Conservation (phyloP, 2,329 filamentous ascomycete species). For the Chaetomium sp. region DNA sequence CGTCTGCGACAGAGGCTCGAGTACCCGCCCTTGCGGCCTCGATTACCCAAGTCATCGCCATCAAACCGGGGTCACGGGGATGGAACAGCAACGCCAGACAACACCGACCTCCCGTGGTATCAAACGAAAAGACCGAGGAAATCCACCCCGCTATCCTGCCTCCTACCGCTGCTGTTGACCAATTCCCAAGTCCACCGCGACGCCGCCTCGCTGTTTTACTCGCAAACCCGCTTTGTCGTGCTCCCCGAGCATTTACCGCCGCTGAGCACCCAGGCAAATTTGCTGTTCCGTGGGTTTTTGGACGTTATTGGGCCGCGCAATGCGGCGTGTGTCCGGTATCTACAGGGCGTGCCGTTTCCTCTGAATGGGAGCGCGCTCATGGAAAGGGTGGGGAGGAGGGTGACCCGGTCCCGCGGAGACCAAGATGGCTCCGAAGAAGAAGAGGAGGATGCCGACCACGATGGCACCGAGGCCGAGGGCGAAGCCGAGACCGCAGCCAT, state of each 20-base stretch:
- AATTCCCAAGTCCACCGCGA: conserved; percentile 13
- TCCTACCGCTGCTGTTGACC: conserved; percentile 11
- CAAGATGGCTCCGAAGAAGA: no score
- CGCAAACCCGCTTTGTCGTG: conserved; percentile 9
- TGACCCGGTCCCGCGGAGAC: no score
- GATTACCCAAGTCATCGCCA: background rate
- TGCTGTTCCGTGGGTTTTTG: conserved; percentile 16
- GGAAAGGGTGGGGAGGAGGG: no score
- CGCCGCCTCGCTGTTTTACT: conserved; percentile 14
- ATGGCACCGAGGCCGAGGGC: no score
- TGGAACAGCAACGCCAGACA: background rate
- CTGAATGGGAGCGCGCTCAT: background rate
- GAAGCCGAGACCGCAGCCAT: no score
- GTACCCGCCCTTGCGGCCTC: background rate
- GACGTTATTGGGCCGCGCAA: conserved; percentile 14
- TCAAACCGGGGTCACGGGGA: background rate
- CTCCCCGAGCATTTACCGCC: conserved; percentile 1
- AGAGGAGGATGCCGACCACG: no score
- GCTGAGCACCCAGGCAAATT: conserved; percentile 12
- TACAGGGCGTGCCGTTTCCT: conserved; percentile 11
- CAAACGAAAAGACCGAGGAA: background rate
- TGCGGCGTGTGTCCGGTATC: conserved; percentile 5
- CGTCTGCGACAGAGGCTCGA: no score
- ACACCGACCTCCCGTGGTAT: background rate
- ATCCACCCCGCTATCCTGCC: background rate